Conservation (phyloP, 2,329 filamentous ascomycete genomes). For the Aspergillus sp. region DNA sequence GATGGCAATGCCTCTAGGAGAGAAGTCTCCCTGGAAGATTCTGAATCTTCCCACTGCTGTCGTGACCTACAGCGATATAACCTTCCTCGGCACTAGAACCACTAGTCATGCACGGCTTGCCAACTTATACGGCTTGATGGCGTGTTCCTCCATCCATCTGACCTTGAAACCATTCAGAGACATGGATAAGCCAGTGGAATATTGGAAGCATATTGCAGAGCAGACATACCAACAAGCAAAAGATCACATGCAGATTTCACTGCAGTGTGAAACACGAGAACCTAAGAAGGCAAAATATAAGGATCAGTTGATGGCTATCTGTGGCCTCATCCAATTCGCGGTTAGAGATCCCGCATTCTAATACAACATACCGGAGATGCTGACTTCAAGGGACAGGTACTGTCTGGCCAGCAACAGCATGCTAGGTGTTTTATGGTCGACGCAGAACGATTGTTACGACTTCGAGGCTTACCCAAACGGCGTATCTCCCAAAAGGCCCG, state of each 20-base stretch:
- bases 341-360: constrained; percentile 17
- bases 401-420: constrained; percentile 30
- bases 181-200: constrained; percentile 10
- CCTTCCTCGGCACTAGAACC: constrained; percentile 24
- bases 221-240: constrained; percentile 29
- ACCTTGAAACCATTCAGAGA: constrained; percentile 13
- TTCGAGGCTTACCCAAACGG: constrained; percentile 35
- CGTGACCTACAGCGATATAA: constrained; percentile 30
- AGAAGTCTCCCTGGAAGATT: constrained; percentile 36
- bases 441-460: constrained; percentile 37
- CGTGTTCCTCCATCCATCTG: constrained; percentile 29
- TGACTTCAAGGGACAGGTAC: constrained; percentile 15
- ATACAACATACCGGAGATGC: too few relatives aligned
- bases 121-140: constrained; percentile 30
- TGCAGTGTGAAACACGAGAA: constrained; percentile 28
- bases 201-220: constrained; percentile 26
- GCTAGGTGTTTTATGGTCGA: constrained; percentile 38
- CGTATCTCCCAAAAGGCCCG: constrained; percentile 37
- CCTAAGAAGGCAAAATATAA: constrained; percentile 38
- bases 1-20: constrained; percentile 28
- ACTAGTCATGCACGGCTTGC: constrained; percentile 32
- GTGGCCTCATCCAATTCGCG: constrained; percentile 32
- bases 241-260: constrained; percentile 30
- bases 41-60: constrained; percentile 31
- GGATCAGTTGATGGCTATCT: constrained; percentile 38